Evolutionary conservation across 1,284 basidiomycete species (phyloP).

Genomic region (Mycena citricolor): DNA sequence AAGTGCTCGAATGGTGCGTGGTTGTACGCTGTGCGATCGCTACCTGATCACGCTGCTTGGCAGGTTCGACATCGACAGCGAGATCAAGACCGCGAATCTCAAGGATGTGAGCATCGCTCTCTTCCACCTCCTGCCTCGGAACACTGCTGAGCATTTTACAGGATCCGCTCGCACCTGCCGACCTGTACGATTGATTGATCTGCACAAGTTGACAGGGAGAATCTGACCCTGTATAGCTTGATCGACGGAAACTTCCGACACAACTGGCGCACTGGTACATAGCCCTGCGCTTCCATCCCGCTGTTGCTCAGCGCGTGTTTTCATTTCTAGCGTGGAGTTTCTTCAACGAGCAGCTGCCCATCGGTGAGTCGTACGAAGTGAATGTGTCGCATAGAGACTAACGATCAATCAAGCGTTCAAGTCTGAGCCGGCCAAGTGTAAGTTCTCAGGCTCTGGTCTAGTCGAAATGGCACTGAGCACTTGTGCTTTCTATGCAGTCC

Average conservation of each 20-base stretch:
- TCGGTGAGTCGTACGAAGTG: constrained; percentile 41
- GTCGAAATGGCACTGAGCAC: constrained; percentile 26
- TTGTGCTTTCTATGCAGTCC: constrained; percentile 36
- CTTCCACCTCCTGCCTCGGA: constrained; percentile 1
- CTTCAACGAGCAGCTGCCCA: constrained; percentile 41
- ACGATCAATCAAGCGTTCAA: constrained; percentile 41
- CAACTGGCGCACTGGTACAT: constrained; percentile 56
- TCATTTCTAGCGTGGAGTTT: constrained; percentile 43
- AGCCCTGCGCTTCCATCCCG: constrained; percentile 11
- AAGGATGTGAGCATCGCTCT: constrained; percentile 51
- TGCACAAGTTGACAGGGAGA: neutral
- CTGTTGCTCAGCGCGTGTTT: constrained; percentile 4
- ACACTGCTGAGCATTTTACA: constrained; percentile 25
- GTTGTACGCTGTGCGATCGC: neutral
- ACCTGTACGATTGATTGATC: constrained; percentile 41
- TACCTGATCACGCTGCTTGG: neutral
- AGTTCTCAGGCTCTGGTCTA: constrained; percentile 19
- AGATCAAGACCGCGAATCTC: constrained; percentile 62
- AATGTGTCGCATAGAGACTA: neutral
- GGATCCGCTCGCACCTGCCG: constrained; percentile 63
- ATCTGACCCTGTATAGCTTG: constrained; percentile 34
- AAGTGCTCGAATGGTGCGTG: constrained; percentile 58
- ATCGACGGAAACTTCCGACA: constrained; percentile 56
- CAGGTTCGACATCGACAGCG: constrained; percentile 51
- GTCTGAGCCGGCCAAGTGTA: constrained; percentile 39